phyloP scores from a whole-genome alignment of 176 grass and related monocot species.

The Olyra latifolia region DNA sequence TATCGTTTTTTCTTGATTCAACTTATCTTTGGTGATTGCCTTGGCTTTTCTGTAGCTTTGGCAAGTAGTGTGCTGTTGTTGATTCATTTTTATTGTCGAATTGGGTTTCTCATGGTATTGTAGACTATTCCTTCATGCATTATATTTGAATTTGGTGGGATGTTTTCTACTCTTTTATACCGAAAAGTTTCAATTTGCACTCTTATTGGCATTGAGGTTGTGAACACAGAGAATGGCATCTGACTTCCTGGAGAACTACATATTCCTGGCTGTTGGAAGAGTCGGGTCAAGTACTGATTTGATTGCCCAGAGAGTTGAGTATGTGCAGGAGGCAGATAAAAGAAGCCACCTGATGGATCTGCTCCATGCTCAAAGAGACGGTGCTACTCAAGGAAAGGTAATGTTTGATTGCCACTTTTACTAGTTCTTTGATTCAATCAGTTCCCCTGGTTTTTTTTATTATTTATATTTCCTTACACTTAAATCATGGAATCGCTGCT shows the following conservation, averaged over 20 bases:
- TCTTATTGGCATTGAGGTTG: conserved; percentile 22
- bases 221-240: conserved; percentile 83
- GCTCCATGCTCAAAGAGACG: conserved; percentile 89
- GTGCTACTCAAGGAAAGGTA: conserved; percentile 70
- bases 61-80: neutral
- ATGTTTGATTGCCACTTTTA: neutral
- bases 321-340: conserved; percentile 93
- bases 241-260: conserved; percentile 88
- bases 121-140: conserved; percentile 13
- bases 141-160: neutral
- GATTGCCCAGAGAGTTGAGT: conserved; percentile 91
- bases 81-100: conserved; percentile 1
- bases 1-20: neutral
- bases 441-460: neutral
- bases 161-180: neutral
- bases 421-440: neutral
- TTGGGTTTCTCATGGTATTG: neutral
- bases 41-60: neutral
- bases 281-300: conserved; percentile 96
- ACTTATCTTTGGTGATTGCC: neutral
- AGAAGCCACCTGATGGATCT: conserved; percentile 98
- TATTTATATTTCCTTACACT: neutral
- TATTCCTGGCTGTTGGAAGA: conserved; percentile 99
- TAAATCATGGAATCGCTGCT: neutral
- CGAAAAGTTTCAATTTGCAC: neutral